Base-by-base conservation (phyloP, 768 basidiomycete species). In the Leucosporidium yakuticum region DNA sequence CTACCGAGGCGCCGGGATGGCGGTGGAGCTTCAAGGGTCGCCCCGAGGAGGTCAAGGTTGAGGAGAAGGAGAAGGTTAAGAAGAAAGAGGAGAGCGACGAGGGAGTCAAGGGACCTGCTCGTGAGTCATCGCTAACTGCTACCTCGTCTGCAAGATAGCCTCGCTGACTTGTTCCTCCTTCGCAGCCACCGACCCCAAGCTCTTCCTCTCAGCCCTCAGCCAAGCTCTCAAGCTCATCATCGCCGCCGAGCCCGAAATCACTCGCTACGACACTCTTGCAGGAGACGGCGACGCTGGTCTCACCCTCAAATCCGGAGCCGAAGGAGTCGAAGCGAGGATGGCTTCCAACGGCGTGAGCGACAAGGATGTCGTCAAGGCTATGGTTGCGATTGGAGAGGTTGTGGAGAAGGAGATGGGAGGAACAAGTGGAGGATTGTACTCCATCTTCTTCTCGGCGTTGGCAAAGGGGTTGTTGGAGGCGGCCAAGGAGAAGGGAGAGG, bases 221-320 rank as follows among this genome's bases (percentile, higher is more conserved):
- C 78, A 78, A 12, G 81, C 80, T 0, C 75, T 81, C 60, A 79
- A 84, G 25, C 85, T 85, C 2, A 79, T 97, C 68, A 84, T 91
- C 67, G 79, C 79, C 12, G 88, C 88, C 12, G 94, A 97, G 77
- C 85, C 88, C 2, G 91, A 93, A 72, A 91, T 99, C 69, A 97
- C 94, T 20, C 80, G 83, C 25, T 88, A 91, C 86, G 95, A 99
- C 77, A 87, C 84, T 65, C 87, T 97, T 62, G 89, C 90, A 3
- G 94, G 94, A 32, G 94, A 98, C 76, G 94, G 94, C 7, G 85
- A 87, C 74, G 85, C 85, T 57, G 85, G 59, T 60, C 78, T 83
- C 49, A 86, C 85, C 11, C 84, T 86, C 67, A 80, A 83, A 81
- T 85, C 85, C 14, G 94, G 94, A 47, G 80, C 78, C 1, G 74